Evolutionary conservation across 2,329 filamentous ascomycete genomes (phyloP).

Genomic region (Neonectria magnoliae): DNA sequence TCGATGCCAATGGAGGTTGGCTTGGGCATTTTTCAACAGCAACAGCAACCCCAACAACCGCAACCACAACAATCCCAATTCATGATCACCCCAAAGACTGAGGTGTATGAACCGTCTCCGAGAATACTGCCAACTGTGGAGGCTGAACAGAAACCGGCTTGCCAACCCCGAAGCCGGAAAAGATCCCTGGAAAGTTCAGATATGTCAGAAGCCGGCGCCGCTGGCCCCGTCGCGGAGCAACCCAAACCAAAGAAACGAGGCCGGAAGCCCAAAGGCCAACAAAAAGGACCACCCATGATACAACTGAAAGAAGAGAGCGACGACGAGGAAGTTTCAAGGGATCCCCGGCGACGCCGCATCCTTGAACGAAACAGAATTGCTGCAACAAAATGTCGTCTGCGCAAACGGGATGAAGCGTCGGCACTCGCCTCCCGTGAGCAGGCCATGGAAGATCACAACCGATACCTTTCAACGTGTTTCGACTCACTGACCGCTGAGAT

Average conservation of each 20-base stretch:
- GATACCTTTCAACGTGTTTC: slow-evolving; percentile 41
- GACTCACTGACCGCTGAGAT: slow-evolving; percentile 43
- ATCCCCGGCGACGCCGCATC: slow-evolving; percentile 39
- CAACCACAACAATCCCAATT: slow-evolving; percentile 18
- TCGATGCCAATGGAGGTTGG: slow-evolving; percentile 32
- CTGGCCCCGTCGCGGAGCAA: not conserved
- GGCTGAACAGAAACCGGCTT: slow-evolving; percentile 24
- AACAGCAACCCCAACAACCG: slow-evolving; percentile 21
- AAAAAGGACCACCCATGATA: slow-evolving; percentile 22
- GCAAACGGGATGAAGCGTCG: slow-evolving; percentile 45
- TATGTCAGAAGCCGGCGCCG: slow-evolving; percentile 13
- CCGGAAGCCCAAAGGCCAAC: slow-evolving; percentile 37
- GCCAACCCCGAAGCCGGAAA: slow-evolving; percentile 20
- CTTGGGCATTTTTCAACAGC: slow-evolving; percentile 31
- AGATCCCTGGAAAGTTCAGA: slow-evolving; percentile 25
- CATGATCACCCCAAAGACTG: slow-evolving; percentile 8
- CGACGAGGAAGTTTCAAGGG: slow-evolving; percentile 36
- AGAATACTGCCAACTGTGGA: slow-evolving; percentile 24
- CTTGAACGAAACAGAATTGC: slow-evolving; percentile 47
- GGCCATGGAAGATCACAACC: slow-evolving; percentile 44
- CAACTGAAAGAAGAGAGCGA: slow-evolving; percentile 30
- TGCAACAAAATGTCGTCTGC: slow-evolving; percentile 46
- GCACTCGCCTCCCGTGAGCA: slow-evolving; percentile 43
- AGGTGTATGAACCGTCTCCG: slow-evolving; percentile 11
- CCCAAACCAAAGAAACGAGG: slow-evolving; percentile 40